A percentile compares a stretch with the other conserved stretches of the same genome.
Conservation (phyloP, 352 stramenopile genomes). For the Globisporangium heterothallicum region DNA sequence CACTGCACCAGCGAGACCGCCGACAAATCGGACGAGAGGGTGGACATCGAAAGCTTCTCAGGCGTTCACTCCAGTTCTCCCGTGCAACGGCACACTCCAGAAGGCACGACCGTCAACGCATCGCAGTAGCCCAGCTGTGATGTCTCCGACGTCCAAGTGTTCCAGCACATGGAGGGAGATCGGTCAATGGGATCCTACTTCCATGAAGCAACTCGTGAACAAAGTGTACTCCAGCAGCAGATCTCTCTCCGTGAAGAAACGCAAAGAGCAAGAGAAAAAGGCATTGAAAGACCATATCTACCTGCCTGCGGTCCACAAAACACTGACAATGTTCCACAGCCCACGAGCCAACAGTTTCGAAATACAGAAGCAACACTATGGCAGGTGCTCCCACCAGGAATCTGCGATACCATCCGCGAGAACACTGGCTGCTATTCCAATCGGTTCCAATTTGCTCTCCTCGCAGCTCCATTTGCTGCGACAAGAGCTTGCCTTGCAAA, state of each 20-base stretch:
- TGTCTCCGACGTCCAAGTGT: background rate
- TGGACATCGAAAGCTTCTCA: background rate
- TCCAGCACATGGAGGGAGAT: constrained; percentile 4
- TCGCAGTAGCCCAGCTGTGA: background rate
- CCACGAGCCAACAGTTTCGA: background rate
- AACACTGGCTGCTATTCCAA: background rate
- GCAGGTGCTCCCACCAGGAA: background rate
- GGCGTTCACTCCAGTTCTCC: too few relatives aligned
- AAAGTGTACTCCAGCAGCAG: constrained; percentile 14
- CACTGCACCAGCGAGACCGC: background rate
- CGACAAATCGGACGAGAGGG: background rate
- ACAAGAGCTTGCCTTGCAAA: constrained; percentile 21
- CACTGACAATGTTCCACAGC: constrained; percentile 11
- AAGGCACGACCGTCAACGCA: background rate
- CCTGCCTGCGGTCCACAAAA: constrained; percentile 24
- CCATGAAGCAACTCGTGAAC: constrained; percentile 13
- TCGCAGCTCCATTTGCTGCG: constrained; percentile 35
- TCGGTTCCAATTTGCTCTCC: constrained; percentile 31
- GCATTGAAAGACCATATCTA: constrained; percentile 27
- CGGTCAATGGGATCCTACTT: constrained; percentile 5
- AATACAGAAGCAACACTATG: too few relatives aligned
- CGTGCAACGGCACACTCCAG: background rate
- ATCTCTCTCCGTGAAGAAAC: background rate
- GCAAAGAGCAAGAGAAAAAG: constrained; percentile 12
- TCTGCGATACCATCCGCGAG: background rate